These are phyloP conservation scores for Aspergillus kassunensis DNA, from an alignment of 495 filamentous ascomycete species.

Conservation along the genomic window DNA sequence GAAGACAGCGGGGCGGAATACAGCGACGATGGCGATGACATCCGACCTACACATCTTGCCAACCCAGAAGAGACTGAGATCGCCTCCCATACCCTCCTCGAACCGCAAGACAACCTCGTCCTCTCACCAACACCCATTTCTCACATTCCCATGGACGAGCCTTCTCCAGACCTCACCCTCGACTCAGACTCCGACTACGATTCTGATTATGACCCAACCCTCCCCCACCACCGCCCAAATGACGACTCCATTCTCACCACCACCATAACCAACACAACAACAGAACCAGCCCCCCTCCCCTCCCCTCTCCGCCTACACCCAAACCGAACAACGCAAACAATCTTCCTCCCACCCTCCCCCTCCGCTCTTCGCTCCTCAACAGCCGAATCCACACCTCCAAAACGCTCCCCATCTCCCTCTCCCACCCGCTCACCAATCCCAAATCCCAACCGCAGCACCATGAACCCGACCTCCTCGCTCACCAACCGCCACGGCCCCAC, in stretches of 20 bases:
- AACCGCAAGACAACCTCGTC: slow-evolving; percentile 11
- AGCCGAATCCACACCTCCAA: slow-evolving; percentile 38
- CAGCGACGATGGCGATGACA: slow-evolving; percentile 21
- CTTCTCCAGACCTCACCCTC: neutral
- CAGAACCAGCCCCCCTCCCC: slow-evolving; percentile 20
- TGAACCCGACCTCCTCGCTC: slow-evolving; percentile 11
- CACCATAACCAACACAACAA: slow-evolving; percentile 7
- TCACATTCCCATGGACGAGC: slow-evolving; percentile 18
- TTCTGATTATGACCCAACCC: slow-evolving; percentile 55
- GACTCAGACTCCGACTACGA: neutral
- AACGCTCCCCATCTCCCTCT: slow-evolving; percentile 35
- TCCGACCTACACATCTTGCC: slow-evolving; percentile 25
- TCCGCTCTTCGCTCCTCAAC: slow-evolving; percentile 30
- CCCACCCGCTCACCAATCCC: slow-evolving; percentile 29
- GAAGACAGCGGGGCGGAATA: neutral
- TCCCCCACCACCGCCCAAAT: slow-evolving; percentile 67
- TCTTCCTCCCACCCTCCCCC: slow-evolving; percentile 34
- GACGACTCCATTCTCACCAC: slow-evolving; percentile 15
- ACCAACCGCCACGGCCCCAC: slow-evolving; percentile 16
- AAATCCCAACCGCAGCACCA: slow-evolving; percentile 9
- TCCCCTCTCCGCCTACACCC: slow-evolving; percentile 31
- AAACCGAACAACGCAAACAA: slow-evolving; percentile 28
- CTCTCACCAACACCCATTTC: slow-evolving; percentile 18
- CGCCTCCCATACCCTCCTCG: slow-evolving; percentile 16
- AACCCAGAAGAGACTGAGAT: slow-evolving; percentile 19